Conservation (phyloP, 1,139 yeast species). For the Kodamaea derodonti region DNA sequence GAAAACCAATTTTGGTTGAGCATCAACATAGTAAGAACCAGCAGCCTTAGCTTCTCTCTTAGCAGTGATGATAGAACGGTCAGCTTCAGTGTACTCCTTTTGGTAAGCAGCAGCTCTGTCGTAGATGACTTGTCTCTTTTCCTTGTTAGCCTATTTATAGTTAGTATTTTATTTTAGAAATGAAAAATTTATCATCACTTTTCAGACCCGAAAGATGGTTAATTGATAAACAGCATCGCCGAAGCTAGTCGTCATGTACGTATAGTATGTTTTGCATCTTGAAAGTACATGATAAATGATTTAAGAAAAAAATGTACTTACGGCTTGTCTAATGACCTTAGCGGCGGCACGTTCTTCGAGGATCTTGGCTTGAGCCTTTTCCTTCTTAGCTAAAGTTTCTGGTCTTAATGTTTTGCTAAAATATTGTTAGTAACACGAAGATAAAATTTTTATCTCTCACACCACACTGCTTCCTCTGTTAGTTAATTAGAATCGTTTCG, state of each 20-base stretch:
- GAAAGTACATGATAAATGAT: conserved; percentile 18
- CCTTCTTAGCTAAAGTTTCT: conserved; percentile 95
- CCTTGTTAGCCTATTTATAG: conserved; percentile 65
- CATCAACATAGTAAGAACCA: conserved; percentile 96
- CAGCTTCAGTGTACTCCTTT: conserved; percentile 93
- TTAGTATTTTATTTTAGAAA: conserved; percentile 26
- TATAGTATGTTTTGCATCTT: conserved; percentile 61
- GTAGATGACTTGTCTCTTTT: conserved; percentile 92
- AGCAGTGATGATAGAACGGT: conserved; percentile 87
- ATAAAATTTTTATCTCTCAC: neutral
- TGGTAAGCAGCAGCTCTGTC: conserved; percentile 98
- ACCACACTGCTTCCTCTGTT: conserved; percentile 2
- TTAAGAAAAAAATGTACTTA: conserved; percentile 46
- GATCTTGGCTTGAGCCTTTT: conserved; percentile 85
- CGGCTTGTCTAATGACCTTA: conserved; percentile 82
- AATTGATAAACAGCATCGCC: conserved; percentile 91
- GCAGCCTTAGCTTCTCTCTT: conserved; percentile 96
- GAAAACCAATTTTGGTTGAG: conserved; percentile 94
- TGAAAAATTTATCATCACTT: conserved; percentile 13
- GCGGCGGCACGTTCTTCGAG: conserved; percentile 86
- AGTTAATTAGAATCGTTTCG: conserved; percentile 3
- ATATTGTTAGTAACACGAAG: conserved; percentile 30
- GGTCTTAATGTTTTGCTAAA: conserved; percentile 55
- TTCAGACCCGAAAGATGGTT: conserved; percentile 99
- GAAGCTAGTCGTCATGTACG: conserved; percentile 69